A percentile compares a stretch with the other conserved stretches of the same genome.
Evolutionary conservation across 2,329 filamentous ascomycete species (phyloP).

Genomic region (Diaporthe ilicicola): DNA sequence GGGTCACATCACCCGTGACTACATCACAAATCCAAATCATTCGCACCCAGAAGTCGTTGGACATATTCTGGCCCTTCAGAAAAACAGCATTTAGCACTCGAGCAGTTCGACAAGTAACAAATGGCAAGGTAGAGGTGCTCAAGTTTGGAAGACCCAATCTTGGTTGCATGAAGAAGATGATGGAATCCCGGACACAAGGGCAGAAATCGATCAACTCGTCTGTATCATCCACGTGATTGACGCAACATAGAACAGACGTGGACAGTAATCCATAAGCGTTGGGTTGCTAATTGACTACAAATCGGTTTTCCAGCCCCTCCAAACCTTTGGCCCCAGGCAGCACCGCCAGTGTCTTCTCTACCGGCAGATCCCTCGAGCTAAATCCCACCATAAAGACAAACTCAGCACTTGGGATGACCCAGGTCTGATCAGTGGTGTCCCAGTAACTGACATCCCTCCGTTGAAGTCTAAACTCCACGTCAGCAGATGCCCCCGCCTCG

Average conservation of each 20-base stretch:
- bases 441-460: slow-evolving; percentile 15
- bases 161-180: too few relatives aligned
- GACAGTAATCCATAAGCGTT: too few relatives aligned
- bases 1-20: too few relatives aligned
- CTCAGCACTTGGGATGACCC: neutral
- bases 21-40: too few relatives aligned
- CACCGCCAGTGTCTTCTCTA: neutral
- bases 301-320: neutral
- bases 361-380: slow-evolving; percentile 8
- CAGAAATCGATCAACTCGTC: too few relatives aligned
- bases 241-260: neutral
- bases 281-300: neutral
- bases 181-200: too few relatives aligned
- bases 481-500: neutral
- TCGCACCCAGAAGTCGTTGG: too few relatives aligned
- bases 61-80: too few relatives aligned
- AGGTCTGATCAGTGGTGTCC: neutral
- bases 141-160: too few relatives aligned
- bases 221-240: neutral
- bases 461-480: neutral
- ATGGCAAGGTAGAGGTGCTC: too few relatives aligned
- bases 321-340: neutral
- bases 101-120: too few relatives aligned
- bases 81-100: too few relatives aligned
- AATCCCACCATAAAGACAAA: slow-evolving; percentile 5